Evolutionary conservation across 352 stramenopile genomes (phyloP), one percentile per base, ranked within the genome.

Genomic region (Vaucheria bursata): DNA sequence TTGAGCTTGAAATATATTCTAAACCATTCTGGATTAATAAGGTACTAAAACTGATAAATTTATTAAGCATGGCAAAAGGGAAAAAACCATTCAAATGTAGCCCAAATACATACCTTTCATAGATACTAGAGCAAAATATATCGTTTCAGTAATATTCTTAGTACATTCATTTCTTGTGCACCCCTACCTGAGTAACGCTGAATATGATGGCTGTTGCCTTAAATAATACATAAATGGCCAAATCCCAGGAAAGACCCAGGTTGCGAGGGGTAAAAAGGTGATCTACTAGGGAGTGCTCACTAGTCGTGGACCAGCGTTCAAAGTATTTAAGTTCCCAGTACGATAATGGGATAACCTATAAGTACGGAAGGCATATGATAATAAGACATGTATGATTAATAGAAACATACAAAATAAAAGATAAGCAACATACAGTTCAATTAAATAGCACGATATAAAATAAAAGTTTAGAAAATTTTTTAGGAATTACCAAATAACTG

Each of bases 271-370:
- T 50, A 37, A 95, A 93, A 86, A 95, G 89, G 67, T 94, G 88
- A 80, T 95, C 88, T 59, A 94, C 92, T 37, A 91, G 82, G 49
- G 91, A 85, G 32, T 87, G 87, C 70, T 91, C 86, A 34, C 49
- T 68, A 2, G 12, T 72, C 18, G 65, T 72, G 6, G 12, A 36
- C 65, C 65, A 72, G 6, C 65, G 65, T 8, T 72, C 65, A 72
- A 72, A 72, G 65, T 72, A 72, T n/a, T 25, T 29, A 29, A 72
- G 31, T 35, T 72, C 65, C 65, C 12, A 35, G 65, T 72, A 72
- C 29, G 65, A 72, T 2, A 72, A 35, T 2, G 65, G 65, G 1
- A 72, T 35, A 1, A 72, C 65, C 65, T 72, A 35, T 7, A 34
- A 12, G 59, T 69, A 69, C 25, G 12, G 45, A 25, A 18, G 45